Conservation (phyloP, 2,329 filamentous ascomycete species). For the Fusarium sp. region DNA sequence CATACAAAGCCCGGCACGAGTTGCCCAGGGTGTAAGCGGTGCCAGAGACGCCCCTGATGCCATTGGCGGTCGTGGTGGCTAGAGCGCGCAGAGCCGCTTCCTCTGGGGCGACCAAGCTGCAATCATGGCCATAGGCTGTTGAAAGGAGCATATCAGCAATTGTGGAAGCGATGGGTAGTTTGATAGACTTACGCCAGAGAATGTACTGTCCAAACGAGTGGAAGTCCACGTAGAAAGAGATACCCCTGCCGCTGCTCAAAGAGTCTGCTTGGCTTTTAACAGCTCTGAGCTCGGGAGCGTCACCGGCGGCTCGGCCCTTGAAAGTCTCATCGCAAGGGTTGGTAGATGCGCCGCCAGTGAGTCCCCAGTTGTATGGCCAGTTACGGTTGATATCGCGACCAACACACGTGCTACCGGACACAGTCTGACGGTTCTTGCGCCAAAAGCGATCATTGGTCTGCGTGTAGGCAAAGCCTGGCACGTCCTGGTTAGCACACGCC, state of each 20-base stretch:
- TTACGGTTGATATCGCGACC: conserved; percentile 68
- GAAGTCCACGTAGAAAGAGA: conserved; percentile 71
- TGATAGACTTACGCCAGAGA: conserved; percentile 67
- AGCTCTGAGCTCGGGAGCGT: conserved; percentile 61
- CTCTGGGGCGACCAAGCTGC: conserved; percentile 23
- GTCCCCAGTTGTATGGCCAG: conserved; percentile 65
- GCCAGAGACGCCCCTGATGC: conserved; percentile 17
- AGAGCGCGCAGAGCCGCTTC: conserved; percentile 21
- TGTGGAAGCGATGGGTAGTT: conserved; percentile 13
- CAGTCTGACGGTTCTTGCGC: conserved; percentile 66
- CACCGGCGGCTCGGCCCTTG: conserved; percentile 53
- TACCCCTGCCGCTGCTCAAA: conserved; percentile 49
- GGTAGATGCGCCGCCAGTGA: conserved; percentile 59
- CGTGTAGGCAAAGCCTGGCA: conserved; percentile 53
- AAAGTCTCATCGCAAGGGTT: conserved; percentile 62
- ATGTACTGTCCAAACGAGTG: conserved; percentile 71
- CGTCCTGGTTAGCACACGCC: neutral
- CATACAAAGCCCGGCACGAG: conserved; percentile 69
- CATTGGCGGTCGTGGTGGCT: conserved; percentile 21
- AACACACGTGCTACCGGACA: conserved; percentile 53
- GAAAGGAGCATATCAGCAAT: neutral
- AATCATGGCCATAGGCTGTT: conserved; percentile 51
- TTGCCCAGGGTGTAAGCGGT: conserved; percentile 51
- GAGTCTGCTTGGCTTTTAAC: conserved; percentile 49
- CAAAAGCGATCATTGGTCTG: conserved; percentile 66